Percentiles rank a stretch among this genome's conserved stretches.
Conservation (phyloP, 23 red algal species). For the Gracilariopsis chorda region DNA sequence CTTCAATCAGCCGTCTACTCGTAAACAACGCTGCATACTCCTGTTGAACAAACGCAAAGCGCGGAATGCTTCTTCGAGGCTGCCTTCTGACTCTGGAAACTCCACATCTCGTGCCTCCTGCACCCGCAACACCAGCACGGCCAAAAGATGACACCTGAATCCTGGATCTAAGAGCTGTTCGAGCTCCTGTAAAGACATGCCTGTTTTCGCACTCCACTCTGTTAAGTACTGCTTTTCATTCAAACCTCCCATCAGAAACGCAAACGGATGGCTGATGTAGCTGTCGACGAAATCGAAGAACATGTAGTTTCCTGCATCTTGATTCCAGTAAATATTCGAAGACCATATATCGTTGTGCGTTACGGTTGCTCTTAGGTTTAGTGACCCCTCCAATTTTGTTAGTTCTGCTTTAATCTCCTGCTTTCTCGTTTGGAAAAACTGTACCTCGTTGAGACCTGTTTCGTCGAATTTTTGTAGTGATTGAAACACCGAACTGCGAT, state of each 20-base stretch:
- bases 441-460: not conserved
- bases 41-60: not conserved
- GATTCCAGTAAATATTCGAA: constrained; percentile 1
- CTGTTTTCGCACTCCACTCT: not conserved
- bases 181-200: not conserved
- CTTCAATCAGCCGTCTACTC: not conserved
- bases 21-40: not conserved
- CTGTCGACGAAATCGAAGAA: constrained; percentile 14
- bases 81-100: not conserved
- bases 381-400: not conserved
- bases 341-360: constrained; percentile 1
- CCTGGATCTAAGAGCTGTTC: not conserved
- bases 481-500: not conserved
- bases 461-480: not conserved
- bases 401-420: not conserved
- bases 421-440: not conserved
- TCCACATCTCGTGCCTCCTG: not conserved
- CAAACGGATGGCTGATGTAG: constrained; percentile 12
- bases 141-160: not conserved
- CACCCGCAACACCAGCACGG: not conserved
- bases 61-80: not conserved
- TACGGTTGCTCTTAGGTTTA: not conserved
- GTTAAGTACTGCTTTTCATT: not conserved
- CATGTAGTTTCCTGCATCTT: not conserved
- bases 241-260: not conserved